These are phyloP conservation scores for Leucosporidium scottii DNA, from an alignment of 768 basidiomycete species.

Conservation along the genomic window DNA sequence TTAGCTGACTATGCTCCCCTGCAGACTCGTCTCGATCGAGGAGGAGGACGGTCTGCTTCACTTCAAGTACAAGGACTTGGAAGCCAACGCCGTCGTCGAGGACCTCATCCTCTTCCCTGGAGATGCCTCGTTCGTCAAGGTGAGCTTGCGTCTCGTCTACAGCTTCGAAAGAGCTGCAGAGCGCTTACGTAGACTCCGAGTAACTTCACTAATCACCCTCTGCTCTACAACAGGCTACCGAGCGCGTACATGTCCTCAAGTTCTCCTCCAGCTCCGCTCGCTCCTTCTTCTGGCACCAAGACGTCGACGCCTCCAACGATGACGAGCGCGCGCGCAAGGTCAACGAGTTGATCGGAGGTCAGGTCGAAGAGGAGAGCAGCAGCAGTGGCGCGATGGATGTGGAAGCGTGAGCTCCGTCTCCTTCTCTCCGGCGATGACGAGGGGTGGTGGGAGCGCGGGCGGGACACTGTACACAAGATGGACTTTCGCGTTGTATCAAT, in stretches of 20 bases:
- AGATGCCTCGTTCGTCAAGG: constrained; percentile 32
- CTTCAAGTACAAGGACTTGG: constrained; percentile 29
- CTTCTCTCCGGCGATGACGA: too few species aligned
- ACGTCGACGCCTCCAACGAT: constrained; percentile 12
- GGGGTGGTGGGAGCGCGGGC: too few species aligned
- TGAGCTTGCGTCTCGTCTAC: not conserved
- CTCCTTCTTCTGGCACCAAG: constrained; percentile 38
- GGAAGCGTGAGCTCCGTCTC: constrained; percentile 16
- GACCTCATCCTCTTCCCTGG: constrained; percentile 38
- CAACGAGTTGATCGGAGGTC: constrained; percentile 34
- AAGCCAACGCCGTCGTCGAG: constrained; percentile 12
- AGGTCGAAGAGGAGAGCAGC: not conserved
- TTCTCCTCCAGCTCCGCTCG: constrained; percentile 31
- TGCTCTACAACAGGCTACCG: not conserved
- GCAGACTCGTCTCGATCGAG: constrained; percentile 32
- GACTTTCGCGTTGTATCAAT: too few species aligned
- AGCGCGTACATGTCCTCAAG: constrained; percentile 34
- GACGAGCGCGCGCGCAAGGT: constrained; percentile 4
- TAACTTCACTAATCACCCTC: too few species aligned
- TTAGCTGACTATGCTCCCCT: not conserved
- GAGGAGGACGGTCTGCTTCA: constrained; percentile 36
- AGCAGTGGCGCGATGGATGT: constrained; percentile 7
- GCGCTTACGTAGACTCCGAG: too few species aligned
- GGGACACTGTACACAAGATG: too few species aligned
- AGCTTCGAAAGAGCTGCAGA: too few species aligned